A percentile compares a stretch with the other conserved stretches of the same genome.
phyloP scores from a whole-genome alignment of 2,329 filamentous ascomycete genomes.

The Exophiala spinifera region DNA sequence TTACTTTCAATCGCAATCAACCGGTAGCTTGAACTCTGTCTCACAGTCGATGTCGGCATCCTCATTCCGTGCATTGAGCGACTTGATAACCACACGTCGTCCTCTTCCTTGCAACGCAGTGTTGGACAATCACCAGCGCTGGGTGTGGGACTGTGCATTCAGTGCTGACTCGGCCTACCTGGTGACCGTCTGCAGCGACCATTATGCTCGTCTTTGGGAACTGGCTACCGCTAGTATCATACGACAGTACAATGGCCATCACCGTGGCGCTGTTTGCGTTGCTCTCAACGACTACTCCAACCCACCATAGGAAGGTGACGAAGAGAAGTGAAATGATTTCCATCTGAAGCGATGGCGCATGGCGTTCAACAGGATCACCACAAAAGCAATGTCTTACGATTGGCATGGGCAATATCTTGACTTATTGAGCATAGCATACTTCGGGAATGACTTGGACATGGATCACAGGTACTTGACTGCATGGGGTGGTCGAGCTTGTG shows the following conservation, averaged over 20 bases:
- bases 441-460: not conserved
- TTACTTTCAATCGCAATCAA: constrained; percentile 8
- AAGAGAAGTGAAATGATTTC: not conserved
- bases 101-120: constrained; percentile 78
- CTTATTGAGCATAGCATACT: too few species aligned
- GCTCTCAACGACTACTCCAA: constrained; percentile 77
- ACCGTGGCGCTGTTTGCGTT: constrained; percentile 86
- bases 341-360: not conserved
- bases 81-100: constrained; percentile 25
- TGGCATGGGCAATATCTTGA: not conserved
- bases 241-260: constrained; percentile 91
- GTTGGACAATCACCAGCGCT: constrained; percentile 84
- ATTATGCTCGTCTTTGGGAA: constrained; percentile 91
- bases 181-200: constrained; percentile 88
- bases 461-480: not conserved
- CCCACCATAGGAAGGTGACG: constrained; percentile 22
- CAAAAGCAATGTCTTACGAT: not conserved
- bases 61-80: constrained; percentile 14
- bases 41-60: constrained; percentile 15
- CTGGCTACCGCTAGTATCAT: constrained; percentile 83
- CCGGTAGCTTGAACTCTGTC: constrained; percentile 6
- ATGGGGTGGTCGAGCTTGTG: not conserved
- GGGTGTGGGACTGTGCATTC: constrained; percentile 98
- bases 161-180: constrained; percentile 89
- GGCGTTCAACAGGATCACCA: not conserved